These are phyloP conservation scores for Aspergillus sclerotiicarbonarius DNA, from an alignment of 495 filamentous ascomycete species.

Conservation along the genomic window DNA sequence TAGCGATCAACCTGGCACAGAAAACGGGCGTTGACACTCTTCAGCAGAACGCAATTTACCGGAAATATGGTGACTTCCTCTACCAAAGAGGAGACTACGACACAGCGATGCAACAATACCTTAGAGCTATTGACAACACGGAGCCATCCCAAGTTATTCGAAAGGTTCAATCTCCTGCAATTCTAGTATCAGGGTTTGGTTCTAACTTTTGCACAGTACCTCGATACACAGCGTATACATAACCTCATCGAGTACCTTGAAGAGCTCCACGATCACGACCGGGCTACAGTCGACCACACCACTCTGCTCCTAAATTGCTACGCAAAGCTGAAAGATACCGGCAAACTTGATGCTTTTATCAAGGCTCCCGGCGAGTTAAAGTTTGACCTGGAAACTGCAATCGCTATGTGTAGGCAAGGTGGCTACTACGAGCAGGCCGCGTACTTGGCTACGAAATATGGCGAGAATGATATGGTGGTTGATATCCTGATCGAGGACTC, in stretches of 20 bases:
- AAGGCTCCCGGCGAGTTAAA: slow-evolving; percentile 92
- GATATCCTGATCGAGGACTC: slow-evolving; percentile 95
- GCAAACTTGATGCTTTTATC: slow-evolving; percentile 94
- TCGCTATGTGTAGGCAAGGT: slow-evolving; percentile 95
- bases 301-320: slow-evolving; percentile 95
- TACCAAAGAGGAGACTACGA: slow-evolving; percentile 95
- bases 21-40: slow-evolving; percentile 72
- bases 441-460: slow-evolving; percentile 89
- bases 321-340: slow-evolving; percentile 92
- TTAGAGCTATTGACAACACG: slow-evolving; percentile 91
- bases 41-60: slow-evolving; percentile 87
- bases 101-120: slow-evolving; percentile 96
- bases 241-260: slow-evolving; percentile 98
- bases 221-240: slow-evolving; percentile 94
- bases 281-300: slow-evolving; percentile 93
- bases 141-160: slow-evolving; percentile 93
- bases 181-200: background rate
- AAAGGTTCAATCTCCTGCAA: slow-evolving; percentile 53
- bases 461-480: slow-evolving; percentile 89
- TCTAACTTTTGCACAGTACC: slow-evolving; percentile 55
- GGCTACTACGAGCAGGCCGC: slow-evolving; percentile 98
- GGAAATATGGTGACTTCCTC: slow-evolving; percentile 92
- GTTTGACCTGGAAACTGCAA: slow-evolving; percentile 96
- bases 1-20: slow-evolving; percentile 91
- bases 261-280: slow-evolving; percentile 91